Evolutionary conservation across 1,139 yeast species (phyloP).

Genomic region (Yamadazyma jaroonii): DNA sequence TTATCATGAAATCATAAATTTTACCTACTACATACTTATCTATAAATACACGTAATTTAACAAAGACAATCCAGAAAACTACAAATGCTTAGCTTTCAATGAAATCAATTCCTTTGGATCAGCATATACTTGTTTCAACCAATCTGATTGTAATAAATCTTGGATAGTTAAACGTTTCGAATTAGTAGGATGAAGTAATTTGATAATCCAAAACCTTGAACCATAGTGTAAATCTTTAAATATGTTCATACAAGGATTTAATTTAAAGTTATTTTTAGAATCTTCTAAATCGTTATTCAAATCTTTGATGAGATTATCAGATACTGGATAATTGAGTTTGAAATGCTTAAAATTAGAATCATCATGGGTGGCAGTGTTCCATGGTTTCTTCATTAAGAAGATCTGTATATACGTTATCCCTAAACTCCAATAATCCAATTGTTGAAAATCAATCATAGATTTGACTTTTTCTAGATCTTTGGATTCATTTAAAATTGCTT

Average conservation of each 20-base stretch:
- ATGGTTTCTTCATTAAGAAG: conserved; percentile 44
- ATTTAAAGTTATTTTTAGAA: conserved; percentile 9
- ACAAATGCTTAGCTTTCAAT: conserved; percentile 1
- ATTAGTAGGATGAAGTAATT: conserved; percentile 33
- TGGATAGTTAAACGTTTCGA: conserved; percentile 22
- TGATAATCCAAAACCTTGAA: conserved; percentile 31
- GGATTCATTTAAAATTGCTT: conserved; percentile 14
- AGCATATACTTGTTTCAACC: conserved; percentile 47
- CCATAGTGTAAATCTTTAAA: conserved; percentile 41
- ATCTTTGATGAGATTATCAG: conserved; percentile 15
- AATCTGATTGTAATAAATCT: conserved; percentile 30
- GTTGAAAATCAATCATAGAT: conserved; percentile 21
- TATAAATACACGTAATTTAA: neutral
- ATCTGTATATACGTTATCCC: conserved; percentile 50
- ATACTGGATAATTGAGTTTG: conserved; percentile 20
- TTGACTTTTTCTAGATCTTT: conserved; percentile 9
- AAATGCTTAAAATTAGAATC: conserved; percentile 26
- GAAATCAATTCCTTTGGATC: conserved; percentile 32
- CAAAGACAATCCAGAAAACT: too few species aligned
- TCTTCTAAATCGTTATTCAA: conserved; percentile 24
- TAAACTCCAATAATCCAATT: conserved; percentile 50
- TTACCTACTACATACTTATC: too few species aligned
- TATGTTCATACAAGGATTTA: conserved; percentile 32
- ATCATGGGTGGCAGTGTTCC: conserved; percentile 36
- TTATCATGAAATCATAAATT: neutral